Evolutionary conservation across 2,329 filamentous ascomycete species (phyloP).

Genomic region (Ophiocordyceps camponoti-leonardi): DNA sequence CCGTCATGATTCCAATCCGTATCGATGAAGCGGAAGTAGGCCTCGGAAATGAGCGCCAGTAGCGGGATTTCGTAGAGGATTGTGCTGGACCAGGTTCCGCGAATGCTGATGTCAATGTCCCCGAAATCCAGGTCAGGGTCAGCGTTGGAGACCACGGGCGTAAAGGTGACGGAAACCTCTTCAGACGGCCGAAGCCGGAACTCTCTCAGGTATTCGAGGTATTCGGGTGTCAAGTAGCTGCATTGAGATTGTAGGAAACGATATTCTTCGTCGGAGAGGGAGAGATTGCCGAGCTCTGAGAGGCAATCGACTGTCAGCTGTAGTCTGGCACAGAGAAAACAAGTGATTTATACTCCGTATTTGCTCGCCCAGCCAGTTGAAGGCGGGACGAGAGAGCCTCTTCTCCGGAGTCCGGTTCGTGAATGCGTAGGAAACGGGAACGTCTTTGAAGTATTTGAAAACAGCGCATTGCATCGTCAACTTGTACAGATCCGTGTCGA

Average conservation of each 20-base stretch:
- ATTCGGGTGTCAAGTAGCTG: slow-evolving; percentile 59
- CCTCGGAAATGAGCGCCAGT: slow-evolving; percentile 79
- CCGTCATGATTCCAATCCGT: slow-evolving; percentile 78
- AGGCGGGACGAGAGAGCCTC: slow-evolving; percentile 70
- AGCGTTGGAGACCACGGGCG: slow-evolving; percentile 33
- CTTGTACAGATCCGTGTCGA: slow-evolving; percentile 83
- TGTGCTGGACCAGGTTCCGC: slow-evolving; percentile 80
- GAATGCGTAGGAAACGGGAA: slow-evolving; percentile 77
- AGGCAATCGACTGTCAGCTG: not conserved
- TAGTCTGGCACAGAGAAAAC: not conserved
- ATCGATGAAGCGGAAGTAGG: slow-evolving; percentile 95
- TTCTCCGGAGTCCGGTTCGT: slow-evolving; percentile 92
- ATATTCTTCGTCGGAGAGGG: slow-evolving; percentile 62
- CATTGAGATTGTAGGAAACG: slow-evolving; percentile 64
- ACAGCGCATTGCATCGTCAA: slow-evolving; percentile 98
- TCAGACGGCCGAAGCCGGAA: slow-evolving; percentile 70
- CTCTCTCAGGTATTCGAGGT: slow-evolving; percentile 64
- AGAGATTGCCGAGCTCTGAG: slow-evolving; percentile 65
- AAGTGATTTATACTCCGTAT: slow-evolving; percentile 50
- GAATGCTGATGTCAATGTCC: slow-evolving; percentile 58
- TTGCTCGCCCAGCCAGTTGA: slow-evolving; percentile 70
- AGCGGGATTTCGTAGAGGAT: slow-evolving; percentile 97
- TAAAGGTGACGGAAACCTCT: slow-evolving; percentile 59
- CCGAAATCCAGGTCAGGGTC: slow-evolving; percentile 51
- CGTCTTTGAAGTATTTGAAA: slow-evolving; percentile 74